Base-by-base conservation (phyloP, 2,329 filamentous ascomycete species). In the Colletotrichum sojae region DNA sequence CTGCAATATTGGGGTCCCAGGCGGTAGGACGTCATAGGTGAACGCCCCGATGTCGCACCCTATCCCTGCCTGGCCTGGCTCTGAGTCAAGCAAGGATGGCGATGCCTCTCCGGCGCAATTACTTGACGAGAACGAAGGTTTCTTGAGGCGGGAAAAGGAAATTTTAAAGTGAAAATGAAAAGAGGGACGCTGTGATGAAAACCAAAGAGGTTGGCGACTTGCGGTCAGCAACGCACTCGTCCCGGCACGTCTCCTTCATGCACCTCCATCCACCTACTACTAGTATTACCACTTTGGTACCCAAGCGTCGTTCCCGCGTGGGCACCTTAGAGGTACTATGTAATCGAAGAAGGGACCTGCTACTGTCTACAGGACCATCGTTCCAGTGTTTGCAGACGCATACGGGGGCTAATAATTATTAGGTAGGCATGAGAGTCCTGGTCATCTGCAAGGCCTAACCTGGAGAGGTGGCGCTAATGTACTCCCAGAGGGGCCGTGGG, bases 21-120 rank as follows among this genome's bases (percentile, higher is more conserved):
- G 62, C 58, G 63, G 52, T 27, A 63, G 57, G 67, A 70, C 67
- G 67, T 70, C 67, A 70, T 70, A 60, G 39, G 55, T 48, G 55
- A 46, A 56, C 55, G 51, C 22, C 53, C 66, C 66, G 51, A 69
- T 51, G 56, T 66, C 51, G 62, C 66, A 55, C 55, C 66, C 55
- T 69, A 51, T 60, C 62, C 66, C 51, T 67, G 49, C 62, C 51
- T 67, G 62, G 31, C 51, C 51, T 52, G 43, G 51, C 51, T 52
- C 45, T 61, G 67, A 69, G 62, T 67, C 67, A 69, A 56, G 62
- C 62, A 69, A 56, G 62, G 67, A 27, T 61, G 46, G 18, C 67
- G 25, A 56, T 56, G 45, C 25, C 56, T 56, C 45, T 45, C 43
- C 64, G 51, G 56, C 62, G 51, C 52, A 49, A 12, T 40, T 49